Percentiles rank a stretch among this genome's conserved stretches.
These are phyloP conservation scores for Xylaria polymorpha DNA, from an alignment of 2,329 filamentous ascomycete species.

Conservation along the genomic window DNA sequence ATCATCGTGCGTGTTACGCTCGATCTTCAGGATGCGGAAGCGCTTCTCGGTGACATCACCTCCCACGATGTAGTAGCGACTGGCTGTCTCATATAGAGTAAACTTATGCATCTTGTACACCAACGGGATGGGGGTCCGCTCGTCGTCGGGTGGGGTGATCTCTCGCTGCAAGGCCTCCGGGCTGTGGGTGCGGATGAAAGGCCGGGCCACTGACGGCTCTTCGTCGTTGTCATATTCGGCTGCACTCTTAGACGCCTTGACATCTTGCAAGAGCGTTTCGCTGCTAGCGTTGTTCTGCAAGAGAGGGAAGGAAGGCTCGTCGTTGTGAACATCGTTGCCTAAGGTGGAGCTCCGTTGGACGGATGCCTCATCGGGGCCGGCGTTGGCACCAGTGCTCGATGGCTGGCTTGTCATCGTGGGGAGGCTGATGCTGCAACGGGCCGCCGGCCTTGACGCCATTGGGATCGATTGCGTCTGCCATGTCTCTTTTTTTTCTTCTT, in stretches of 20 bases:
- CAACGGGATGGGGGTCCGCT: slow-evolving; percentile 50
- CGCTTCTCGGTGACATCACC: slow-evolving; percentile 89
- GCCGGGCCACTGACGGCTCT: slow-evolving; percentile 67
- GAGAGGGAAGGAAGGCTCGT: slow-evolving; percentile 53
- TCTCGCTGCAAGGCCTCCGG: slow-evolving; percentile 55
- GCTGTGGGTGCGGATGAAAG: slow-evolving; percentile 67
- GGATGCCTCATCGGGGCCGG: slow-evolving; percentile 27
- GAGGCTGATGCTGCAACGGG: slow-evolving; percentile 36
- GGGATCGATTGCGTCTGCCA: slow-evolving; percentile 44
- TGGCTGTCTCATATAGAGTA: slow-evolving; percentile 95
- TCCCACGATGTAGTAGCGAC: slow-evolving; percentile 92
- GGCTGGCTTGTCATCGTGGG: slow-evolving; percentile 36
- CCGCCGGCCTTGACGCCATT: slow-evolving; percentile 38
- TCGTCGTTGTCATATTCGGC: slow-evolving; percentile 67
- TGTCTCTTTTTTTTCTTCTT: slow-evolving; percentile 12
- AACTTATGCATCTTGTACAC: slow-evolving; percentile 90
- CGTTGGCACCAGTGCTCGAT: slow-evolving; percentile 19
- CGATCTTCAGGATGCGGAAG: slow-evolving; percentile 94
- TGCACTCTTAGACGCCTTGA: slow-evolving; percentile 44
- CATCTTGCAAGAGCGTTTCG: slow-evolving; percentile 52
- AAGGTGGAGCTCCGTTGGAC: slow-evolving; percentile 1
- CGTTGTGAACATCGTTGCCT: slow-evolving; percentile 7
- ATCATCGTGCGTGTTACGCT: slow-evolving; percentile 84
- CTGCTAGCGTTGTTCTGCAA: slow-evolving; percentile 57
- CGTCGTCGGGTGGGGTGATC: slow-evolving; percentile 45